Conservation (phyloP, 2,329 filamentous ascomycete species). For the Stagonosporopsis chrysanthemi region DNA sequence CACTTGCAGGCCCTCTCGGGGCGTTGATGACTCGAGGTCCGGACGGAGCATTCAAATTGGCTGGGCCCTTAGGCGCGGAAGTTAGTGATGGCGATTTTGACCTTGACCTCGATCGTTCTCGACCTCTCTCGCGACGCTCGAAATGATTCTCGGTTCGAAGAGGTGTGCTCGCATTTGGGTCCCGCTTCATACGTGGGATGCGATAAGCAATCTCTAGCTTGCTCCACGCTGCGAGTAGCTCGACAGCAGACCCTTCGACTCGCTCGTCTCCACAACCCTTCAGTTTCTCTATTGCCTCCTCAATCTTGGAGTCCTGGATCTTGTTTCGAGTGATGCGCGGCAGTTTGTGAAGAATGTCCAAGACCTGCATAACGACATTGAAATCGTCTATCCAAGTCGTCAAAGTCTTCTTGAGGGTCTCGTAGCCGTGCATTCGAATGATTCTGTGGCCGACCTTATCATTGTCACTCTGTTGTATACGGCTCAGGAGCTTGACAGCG, state of each 20-base stretch:
- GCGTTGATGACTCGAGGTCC: conserved; percentile 62
- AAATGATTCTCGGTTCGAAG: conserved; percentile 62
- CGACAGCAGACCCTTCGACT: conserved; percentile 74
- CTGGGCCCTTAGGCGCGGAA: conserved; percentile 50
- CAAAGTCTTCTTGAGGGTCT: conserved; percentile 88
- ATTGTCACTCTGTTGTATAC: conserved; percentile 86
- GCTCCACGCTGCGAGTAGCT: conserved; percentile 83
- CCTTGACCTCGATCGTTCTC: conserved; percentile 58
- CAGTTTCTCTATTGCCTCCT: conserved; percentile 76
- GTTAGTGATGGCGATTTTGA: conserved; percentile 55
- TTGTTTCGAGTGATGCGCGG: conserved; percentile 95
- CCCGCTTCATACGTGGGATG: conserved; percentile 88
- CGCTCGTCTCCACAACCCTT: conserved; percentile 73
- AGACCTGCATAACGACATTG: conserved; percentile 86
- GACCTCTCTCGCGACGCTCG: conserved; percentile 62
- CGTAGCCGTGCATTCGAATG: conserved; percentile 96
- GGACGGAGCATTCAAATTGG: conserved; percentile 47
- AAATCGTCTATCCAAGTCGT: conserved; percentile 86
- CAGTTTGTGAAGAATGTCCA: conserved; percentile 87
- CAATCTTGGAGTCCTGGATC: conserved; percentile 95
- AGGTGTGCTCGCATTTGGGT: conserved; percentile 64
- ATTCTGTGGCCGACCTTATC: conserved; percentile 87
- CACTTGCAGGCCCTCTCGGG: conserved; percentile 59
- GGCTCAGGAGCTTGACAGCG: conserved; percentile 88
- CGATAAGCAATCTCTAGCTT: conserved; percentile 90